phyloP scores from a whole-genome alignment of 306 rosid genomes.

The Hippophae rhamnoides region DNA sequence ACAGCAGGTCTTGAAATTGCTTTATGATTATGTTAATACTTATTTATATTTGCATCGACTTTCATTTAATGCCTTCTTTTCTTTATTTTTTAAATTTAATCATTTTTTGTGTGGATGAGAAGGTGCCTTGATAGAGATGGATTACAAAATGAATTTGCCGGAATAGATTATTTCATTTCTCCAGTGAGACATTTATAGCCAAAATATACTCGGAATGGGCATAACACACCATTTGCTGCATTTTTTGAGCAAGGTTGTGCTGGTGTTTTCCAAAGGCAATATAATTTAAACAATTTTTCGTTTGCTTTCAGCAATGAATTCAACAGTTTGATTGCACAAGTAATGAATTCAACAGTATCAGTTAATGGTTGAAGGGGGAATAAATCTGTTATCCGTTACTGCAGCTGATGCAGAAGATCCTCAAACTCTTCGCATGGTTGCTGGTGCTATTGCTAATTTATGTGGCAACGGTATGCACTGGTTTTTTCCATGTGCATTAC shows the following conservation, averaged over 20 bases:
- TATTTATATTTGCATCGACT: not conserved
- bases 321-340: conserved; percentile 74
- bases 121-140: conserved; percentile 55
- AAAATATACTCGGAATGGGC: conserved; percentile 44
- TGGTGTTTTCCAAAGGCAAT: conserved; percentile 10
- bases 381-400: conserved; percentile 75
- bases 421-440: conserved; percentile 97
- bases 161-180: conserved; percentile 54
- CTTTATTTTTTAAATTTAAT: conserved; percentile 4
- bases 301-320: conserved; percentile 14
- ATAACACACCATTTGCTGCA: conserved; percentile 52
- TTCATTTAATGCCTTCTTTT: conserved; percentile 6
- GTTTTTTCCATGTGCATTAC: not conserved
- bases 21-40: not conserved
- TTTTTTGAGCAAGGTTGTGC: conserved; percentile 82
- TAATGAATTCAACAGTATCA: conserved; percentile 57
- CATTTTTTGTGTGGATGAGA: conserved; percentile 53
- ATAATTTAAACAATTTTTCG: conserved; percentile 14
- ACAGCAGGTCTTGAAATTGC: conserved; percentile 11
- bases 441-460: conserved; percentile 92
- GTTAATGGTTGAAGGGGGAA: conserved; percentile 89
- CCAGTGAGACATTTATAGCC: conserved; percentile 54
- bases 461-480: conserved; percentile 83
- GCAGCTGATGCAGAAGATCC: conserved; percentile 98
- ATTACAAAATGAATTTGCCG: conserved; percentile 43